Base-by-base conservation (phyloP, 2,329 filamentous ascomycete species). In the Alternaria dauci region DNA sequence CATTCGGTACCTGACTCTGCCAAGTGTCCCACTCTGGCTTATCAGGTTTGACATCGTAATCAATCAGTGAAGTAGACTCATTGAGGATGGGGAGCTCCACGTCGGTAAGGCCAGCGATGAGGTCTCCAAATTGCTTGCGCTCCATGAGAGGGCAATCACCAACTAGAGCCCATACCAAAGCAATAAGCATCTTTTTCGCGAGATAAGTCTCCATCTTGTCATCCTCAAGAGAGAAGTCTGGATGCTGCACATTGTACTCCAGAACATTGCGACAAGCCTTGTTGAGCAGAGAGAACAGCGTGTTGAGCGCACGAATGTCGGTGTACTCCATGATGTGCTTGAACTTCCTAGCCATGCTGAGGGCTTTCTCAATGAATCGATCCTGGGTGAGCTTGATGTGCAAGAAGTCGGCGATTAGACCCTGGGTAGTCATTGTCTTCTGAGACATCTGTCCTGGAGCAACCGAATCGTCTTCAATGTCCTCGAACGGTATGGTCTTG, bases 311-410 rank as follows among this genome's bases (percentile, higher is more conserved):
- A 58, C 95, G 92, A 51, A 94, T 92, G 51, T 92, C 86, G 0
- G 95, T 98, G 76, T 95, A 99, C 70, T 97, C 93, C 95, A 99
- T 99, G 76, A 99, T 99, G 78, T 99, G 95, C 65, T 90, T 92
- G 82, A 92, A 96, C 38, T 84, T 84, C 71, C 87, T 86, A 4
- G 94, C 93, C 76, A 92, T 86, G 54, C 89, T 86, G 5, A 99
- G 86, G 4, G 90, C 91, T 64, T 91, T 89, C 28, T 89, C 81
- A 43, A 98, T 89, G 72, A 99, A 94, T 69, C 92, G 85, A 69
- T 97, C 93, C 7, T 87, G 88, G 0, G 86, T 90, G 52, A 99
- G 83, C 71, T 92, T 89, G 41, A 88, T 86, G 65, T 91, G 86
- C 25, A 99, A 84, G 59, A 96, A 84, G 59, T 92, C 90, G 11